phyloP scores from a whole-genome alignment of 2,329 filamentous ascomycete species.

The Nemania sp. region DNA sequence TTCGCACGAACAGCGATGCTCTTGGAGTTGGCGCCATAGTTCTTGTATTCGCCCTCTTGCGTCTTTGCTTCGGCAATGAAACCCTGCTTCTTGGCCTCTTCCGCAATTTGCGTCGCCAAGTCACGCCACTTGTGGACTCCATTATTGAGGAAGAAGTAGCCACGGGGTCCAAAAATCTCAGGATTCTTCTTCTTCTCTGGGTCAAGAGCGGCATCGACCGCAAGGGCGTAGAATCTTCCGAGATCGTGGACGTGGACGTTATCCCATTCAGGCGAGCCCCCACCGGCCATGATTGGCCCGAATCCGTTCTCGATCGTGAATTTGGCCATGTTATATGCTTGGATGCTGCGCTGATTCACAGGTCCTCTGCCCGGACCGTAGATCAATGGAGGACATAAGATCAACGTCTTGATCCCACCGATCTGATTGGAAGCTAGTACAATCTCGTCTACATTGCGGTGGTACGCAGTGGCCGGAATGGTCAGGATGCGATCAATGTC shows the following conservation, averaged over 20 bases:
- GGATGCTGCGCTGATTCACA: slow-evolving; percentile 53
- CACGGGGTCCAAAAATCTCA: slow-evolving; percentile 65
- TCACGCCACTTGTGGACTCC: slow-evolving; percentile 67
- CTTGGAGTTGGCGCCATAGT: slow-evolving; percentile 49
- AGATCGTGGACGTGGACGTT: slow-evolving; percentile 56
- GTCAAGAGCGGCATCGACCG: slow-evolving; percentile 58
- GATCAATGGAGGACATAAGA: slow-evolving; percentile 55
- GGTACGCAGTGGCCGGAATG: slow-evolving; percentile 60
- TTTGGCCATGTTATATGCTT: slow-evolving; percentile 50
- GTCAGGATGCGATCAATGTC: slow-evolving; percentile 58
- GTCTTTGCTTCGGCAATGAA: slow-evolving; percentile 43
- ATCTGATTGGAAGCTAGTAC: slow-evolving; percentile 50
- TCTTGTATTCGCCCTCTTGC: slow-evolving; percentile 32
- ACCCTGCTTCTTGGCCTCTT: slow-evolving; percentile 58
- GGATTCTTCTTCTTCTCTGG: slow-evolving; percentile 56
- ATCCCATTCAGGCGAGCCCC: slow-evolving; percentile 54
- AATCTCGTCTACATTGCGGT: slow-evolving; percentile 71
- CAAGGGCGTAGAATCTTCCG: slow-evolving; percentile 46
- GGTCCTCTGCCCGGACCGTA: slow-evolving; percentile 55
- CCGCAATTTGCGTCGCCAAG: slow-evolving; percentile 56
- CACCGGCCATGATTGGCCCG: slow-evolving; percentile 46
- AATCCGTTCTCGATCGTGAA: slow-evolving; percentile 48
- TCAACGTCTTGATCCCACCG: slow-evolving; percentile 46
- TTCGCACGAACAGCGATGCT: slow-evolving; percentile 47
- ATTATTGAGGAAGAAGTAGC: slow-evolving; percentile 69